phyloP scores from a whole-genome alignment of 2,329 filamentous ascomycete species.

The Claviceps sp. region DNA sequence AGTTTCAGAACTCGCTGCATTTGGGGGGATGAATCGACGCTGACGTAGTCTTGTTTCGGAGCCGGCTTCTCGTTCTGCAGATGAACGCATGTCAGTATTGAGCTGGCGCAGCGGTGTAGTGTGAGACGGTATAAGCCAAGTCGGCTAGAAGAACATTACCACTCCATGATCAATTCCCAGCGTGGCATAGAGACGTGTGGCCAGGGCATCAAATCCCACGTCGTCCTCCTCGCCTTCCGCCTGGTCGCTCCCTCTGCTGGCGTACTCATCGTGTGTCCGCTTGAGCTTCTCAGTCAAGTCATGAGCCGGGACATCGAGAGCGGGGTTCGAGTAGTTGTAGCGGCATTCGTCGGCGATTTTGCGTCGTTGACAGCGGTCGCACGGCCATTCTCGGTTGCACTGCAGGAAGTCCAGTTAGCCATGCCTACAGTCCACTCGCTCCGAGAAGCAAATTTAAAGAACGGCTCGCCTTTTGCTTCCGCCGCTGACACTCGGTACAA shows the following conservation, averaged over 20 bases:
- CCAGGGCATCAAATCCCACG: slow-evolving; percentile 10
- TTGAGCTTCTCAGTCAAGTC: slow-evolving; percentile 4
- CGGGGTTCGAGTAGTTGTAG: slow-evolving; percentile 11
- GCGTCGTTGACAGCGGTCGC: slow-evolving; percentile 18
- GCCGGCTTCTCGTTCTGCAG: slow-evolving; percentile 7
- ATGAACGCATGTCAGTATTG: background rate
- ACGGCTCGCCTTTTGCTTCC: slow-evolving; percentile 23
- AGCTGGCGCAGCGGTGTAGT: background rate
- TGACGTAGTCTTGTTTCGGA: slow-evolving; percentile 10
- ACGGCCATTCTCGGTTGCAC: slow-evolving; percentile 22
- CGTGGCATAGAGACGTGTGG: slow-evolving; percentile 11
- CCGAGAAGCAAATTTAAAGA: no score
- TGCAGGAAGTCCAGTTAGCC: slow-evolving; percentile 3
- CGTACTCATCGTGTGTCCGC: slow-evolving; percentile 2
- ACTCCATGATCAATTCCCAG: slow-evolving; percentile 10
- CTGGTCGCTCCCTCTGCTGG: background rate
- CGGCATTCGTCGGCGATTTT: slow-evolving; percentile 17
- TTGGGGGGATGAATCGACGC: slow-evolving; percentile 10
- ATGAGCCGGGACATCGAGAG: background rate
- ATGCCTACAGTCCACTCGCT: background rate
- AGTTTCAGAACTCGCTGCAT: slow-evolving; percentile 13
- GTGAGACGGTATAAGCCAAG: no score
- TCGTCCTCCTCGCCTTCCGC: slow-evolving; percentile 3
- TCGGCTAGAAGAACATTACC: background rate
- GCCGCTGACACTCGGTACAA: slow-evolving; percentile 29